phyloP scores from a whole-genome alignment of 1,284 basidiomycete species.

The Coniferiporia weirii region DNA sequence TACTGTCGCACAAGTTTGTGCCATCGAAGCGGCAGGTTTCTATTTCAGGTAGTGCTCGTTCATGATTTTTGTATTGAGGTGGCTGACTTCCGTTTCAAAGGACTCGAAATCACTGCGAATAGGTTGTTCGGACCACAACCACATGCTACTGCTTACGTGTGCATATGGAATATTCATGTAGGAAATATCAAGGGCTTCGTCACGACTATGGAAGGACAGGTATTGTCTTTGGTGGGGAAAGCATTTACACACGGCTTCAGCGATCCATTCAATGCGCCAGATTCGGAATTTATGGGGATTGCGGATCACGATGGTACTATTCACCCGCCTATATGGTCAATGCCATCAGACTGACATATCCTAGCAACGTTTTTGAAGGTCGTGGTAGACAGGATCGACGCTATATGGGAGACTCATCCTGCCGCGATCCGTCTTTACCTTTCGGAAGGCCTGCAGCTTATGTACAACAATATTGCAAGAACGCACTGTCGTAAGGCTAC shows the following conservation, averaged over 20 bases:
- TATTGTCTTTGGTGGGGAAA: conserved; percentile 48
- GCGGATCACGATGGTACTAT: conserved; percentile 67
- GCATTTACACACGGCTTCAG: conserved; percentile 66
- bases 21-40: conserved; percentile 19
- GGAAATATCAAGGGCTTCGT: conserved; percentile 57
- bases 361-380: conserved; percentile 73
- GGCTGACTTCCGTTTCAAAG: conserved; percentile 34
- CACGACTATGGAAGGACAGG: conserved; percentile 49
- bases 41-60: conserved; percentile 9
- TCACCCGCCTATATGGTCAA: background rate
- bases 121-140: conserved; percentile 86
- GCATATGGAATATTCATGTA: conserved; percentile 80
- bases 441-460: conserved; percentile 55
- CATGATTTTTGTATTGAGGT: background rate
- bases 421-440: conserved; percentile 55
- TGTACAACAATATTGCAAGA: conserved; percentile 72
- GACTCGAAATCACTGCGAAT: conserved; percentile 75
- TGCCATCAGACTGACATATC: background rate
- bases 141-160: conserved; percentile 79
- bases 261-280: conserved; percentile 78
- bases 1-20: conserved; percentile 26
- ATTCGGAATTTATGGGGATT: conserved; percentile 57
- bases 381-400: conserved; percentile 45
- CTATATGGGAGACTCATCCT: conserved; percentile 47
- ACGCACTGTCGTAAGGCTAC: conserved; percentile 56